These are phyloP conservation scores for Fusarium pseudonygamai DNA, from an alignment of 2,329 filamentous ascomycete species.

Conservation along the genomic window DNA sequence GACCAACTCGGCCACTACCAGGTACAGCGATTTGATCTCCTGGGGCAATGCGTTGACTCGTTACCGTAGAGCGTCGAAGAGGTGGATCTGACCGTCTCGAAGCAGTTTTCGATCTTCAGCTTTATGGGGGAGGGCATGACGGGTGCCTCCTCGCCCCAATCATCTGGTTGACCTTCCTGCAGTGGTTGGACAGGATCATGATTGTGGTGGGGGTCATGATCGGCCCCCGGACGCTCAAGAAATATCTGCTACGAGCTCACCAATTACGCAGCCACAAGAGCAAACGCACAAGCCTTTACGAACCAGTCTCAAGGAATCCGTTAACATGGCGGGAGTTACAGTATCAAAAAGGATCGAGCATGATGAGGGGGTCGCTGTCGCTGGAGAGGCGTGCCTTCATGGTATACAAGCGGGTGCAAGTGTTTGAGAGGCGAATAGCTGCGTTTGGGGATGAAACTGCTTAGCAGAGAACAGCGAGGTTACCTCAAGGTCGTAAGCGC, in stretches of 20 bases:
- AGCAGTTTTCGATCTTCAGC: rapidly evolving
- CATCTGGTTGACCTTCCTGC: neutral
- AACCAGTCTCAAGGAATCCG: slow-evolving; percentile 67
- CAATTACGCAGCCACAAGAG: slow-evolving; percentile 74
- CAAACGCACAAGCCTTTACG: slow-evolving; percentile 74
- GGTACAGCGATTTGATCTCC: rapidly evolving
- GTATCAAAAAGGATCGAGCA: neutral
- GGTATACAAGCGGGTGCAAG: too few relatives aligned
- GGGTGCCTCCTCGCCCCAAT: rapidly evolving
- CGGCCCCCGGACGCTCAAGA: slow-evolving; percentile 62
- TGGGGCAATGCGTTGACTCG: rapidly evolving
- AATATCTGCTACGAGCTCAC: slow-evolving; percentile 54
- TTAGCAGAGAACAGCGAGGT: neutral
- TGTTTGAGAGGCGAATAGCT: neutral
- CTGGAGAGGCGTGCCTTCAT: neutral
- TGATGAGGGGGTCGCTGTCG: neutral
- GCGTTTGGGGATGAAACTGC: neutral
- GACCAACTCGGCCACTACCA: rapidly evolving
- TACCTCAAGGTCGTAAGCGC: neutral
- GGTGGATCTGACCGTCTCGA: rapidly evolving
- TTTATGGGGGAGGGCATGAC: neutral
- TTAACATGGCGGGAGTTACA: too few relatives aligned
- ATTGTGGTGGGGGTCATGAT: neutral
- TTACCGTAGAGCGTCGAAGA: rapidly evolving
- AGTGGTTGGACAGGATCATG: neutral